These are phyloP conservation scores for Geotrichum reessii DNA, from an alignment of 1,139 yeast species.

Conservation along the genomic window DNA sequence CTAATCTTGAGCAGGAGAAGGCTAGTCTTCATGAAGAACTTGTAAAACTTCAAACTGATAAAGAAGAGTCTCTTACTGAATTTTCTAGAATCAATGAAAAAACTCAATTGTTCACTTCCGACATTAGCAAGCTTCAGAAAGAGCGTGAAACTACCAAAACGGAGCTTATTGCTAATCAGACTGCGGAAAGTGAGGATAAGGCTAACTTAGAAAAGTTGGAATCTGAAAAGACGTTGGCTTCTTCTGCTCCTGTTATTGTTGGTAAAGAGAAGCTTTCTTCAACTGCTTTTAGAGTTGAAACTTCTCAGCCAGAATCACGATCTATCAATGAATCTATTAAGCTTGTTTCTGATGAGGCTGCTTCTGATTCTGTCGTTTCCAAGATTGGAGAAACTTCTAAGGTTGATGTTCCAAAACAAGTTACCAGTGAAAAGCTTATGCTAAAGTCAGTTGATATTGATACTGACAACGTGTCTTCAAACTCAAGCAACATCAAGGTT, in stretches of 20 bases:
- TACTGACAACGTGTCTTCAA: neutral
- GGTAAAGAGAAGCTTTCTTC: neutral
- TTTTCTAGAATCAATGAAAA: neutral
- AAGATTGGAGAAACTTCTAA: neutral
- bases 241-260: slow-evolving; percentile 3
- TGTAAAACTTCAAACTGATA: neutral
- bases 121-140: neutral
- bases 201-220: neutral
- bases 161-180: neutral
- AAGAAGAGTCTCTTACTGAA: neutral
- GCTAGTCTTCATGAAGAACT: neutral
- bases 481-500: neutral
- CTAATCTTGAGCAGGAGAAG: neutral
- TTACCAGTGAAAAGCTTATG: neutral
- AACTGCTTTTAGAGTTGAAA: neutral
- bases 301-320: neutral
- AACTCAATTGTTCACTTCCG: neutral
- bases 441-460: neutral
- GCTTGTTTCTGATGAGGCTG: neutral
- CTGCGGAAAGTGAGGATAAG: neutral
- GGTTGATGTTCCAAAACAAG: neutral
- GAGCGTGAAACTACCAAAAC: neutral
- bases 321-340: neutral
- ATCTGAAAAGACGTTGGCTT: neutral
- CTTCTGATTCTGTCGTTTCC: neutral